These are phyloP conservation scores for Apophysomyces variabilis DNA, from an alignment of 371 early-diverging fungal genomes.

Conservation along the genomic window DNA sequence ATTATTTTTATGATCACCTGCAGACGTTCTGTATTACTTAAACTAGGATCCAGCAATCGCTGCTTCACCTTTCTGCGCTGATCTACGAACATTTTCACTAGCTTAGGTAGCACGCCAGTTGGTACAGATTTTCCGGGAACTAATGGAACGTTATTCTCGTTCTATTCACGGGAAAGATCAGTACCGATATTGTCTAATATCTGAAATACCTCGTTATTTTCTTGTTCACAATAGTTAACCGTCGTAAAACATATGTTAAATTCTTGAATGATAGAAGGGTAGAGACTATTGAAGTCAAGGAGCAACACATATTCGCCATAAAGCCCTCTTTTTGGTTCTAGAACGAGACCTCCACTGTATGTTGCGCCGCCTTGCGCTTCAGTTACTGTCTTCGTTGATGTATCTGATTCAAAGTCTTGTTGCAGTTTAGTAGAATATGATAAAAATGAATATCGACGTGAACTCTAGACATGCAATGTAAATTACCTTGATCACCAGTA, in stretches of 20 bases:
- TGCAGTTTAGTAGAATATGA: neutral
- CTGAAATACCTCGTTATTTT: constrained; percentile 7
- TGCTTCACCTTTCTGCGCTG: constrained; percentile 75
- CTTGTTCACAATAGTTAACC: constrained; percentile 47
- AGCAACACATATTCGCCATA: constrained; percentile 95
- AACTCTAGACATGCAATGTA: constrained; percentile 9
- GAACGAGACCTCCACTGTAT: constrained; percentile 93
- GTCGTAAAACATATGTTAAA: constrained; percentile 99
- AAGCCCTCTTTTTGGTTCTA: constrained; percentile 83
- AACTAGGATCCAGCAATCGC: neutral
- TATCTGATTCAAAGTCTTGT: neutral
- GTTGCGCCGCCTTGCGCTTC: neutral
- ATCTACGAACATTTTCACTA: constrained; percentile 88
- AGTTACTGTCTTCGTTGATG: neutral
- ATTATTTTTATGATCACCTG: constrained; percentile 43
- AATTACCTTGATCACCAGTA: neutral
- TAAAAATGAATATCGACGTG: neutral
- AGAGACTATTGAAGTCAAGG: constrained; percentile 99
- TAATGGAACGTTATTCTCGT: constrained; percentile 54
- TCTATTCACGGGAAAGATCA: neutral
- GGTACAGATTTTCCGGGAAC: constrained; percentile 65
- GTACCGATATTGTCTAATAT: neutral
- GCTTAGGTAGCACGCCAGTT: constrained; percentile 82
- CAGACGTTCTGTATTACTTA: constrained; percentile 5
- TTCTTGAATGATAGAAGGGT: constrained; percentile 99